Percentiles rank a stretch among this genome's conserved stretches.
Conservation (phyloP, 2,329 filamentous ascomycete genomes). For the Penicillium sp. region DNA sequence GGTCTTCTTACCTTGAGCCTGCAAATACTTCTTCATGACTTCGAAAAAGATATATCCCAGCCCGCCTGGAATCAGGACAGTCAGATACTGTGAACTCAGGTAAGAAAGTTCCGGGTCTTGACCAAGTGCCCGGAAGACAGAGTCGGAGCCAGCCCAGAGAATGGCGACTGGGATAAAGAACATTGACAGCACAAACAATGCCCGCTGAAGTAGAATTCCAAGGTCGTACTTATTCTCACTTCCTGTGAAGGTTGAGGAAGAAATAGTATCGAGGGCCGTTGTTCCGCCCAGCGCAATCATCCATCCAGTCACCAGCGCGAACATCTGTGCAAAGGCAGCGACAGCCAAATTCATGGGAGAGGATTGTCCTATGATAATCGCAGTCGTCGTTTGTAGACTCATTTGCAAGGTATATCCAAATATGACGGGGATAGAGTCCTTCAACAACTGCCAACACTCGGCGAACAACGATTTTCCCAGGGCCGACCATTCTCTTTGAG, state of each 20-base stretch:
- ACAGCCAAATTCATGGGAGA: constrained; percentile 78
- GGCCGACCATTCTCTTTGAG: not conserved
- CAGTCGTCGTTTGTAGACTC: constrained; percentile 77
- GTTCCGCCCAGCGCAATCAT: constrained; percentile 82
- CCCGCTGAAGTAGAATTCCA: constrained; percentile 65
- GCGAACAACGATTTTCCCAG: not conserved
- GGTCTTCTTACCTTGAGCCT: constrained; percentile 52
- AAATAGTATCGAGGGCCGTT: constrained; percentile 81
- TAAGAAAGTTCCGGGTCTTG: constrained; percentile 76
- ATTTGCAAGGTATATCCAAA: constrained; percentile 84
- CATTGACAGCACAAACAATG: not conserved
- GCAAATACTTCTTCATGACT: constrained; percentile 63
- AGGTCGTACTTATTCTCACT: constrained; percentile 76
- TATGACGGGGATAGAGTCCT: constrained; percentile 73
- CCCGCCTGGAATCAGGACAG: constrained; percentile 73
- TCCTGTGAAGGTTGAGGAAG: constrained; percentile 78
- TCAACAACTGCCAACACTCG: constrained; percentile 68
- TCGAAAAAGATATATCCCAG: constrained; percentile 88
- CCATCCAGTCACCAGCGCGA: constrained; percentile 86
- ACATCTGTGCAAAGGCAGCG: constrained; percentile 89
- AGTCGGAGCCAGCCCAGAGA: constrained; percentile 25
- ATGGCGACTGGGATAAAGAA: not conserved
- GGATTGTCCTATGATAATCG: constrained; percentile 75
- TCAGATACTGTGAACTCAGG: constrained; percentile 71
- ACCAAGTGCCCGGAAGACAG: constrained; percentile 70